Base-by-base conservation (phyloP, 257 asterid genomes). In the Anisodus acutangulus region DNA sequence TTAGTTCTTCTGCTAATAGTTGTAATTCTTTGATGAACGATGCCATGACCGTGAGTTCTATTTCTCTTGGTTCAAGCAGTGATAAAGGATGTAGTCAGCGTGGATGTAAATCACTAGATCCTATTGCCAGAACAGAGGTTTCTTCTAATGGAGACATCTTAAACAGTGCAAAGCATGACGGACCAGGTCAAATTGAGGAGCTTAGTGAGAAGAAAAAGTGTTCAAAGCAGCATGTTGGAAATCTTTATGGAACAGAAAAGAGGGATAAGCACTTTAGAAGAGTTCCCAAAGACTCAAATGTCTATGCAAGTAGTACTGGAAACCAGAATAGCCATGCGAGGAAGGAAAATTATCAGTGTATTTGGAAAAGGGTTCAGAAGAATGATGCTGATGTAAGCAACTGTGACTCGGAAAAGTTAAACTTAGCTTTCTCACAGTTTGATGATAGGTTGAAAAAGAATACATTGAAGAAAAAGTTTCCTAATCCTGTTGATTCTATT, bases 361-460 rank as follows among this genome's bases (percentile, higher is more conserved):
- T 86, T 31, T 86, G 89, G 89, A 79, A 78, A 69, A 86, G 79
- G 85, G 89, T 86, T 84, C 79, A 81, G 87, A 86, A 58, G 74
- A 49, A 57, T 54, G 80, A 79, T 76, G 60, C 81, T 55, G 80
- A 59, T 62, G 58, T 51, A 69, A 72, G 57, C 84, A 83, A 69
- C 59, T 51, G 59, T 68, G 66, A 78, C 64, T 31, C 12, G 9
- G 49, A 78, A 78, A 67, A 86, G 45, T 37, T 43, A 16, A 83
- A 79, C 76, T 17, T 80, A 11, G 83, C 37, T 45, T 7, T 19
- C 70, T 19, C 85, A 54, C 74, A 84, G 60, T 35, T 47, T 51
- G 72, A 62, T 62, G 31, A 83, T 49, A 62, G 62, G 83, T 70
- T 8, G 43, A 72, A 59, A 72, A 72, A 78, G 57, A 54, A 39